Evolutionary conservation across 176 grass and related monocot genomes (phyloP), one percentile per base, ranked within the genome.

Genomic region (Rhipidocladum racemiflorum): DNA sequence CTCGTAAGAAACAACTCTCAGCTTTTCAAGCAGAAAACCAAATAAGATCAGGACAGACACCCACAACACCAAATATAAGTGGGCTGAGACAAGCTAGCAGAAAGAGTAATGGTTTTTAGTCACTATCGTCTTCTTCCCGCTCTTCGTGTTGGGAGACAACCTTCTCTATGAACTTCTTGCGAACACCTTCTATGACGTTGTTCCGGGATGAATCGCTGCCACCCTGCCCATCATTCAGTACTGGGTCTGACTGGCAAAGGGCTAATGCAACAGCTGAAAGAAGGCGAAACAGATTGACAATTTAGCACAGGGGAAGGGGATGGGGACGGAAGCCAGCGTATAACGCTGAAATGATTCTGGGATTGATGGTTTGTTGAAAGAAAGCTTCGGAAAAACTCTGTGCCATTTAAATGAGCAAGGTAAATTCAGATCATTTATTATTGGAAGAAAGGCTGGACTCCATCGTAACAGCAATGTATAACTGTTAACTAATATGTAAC

Each of bases 91-190:
- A 80, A 13, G 43, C 61, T 35, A 75, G 46, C 14, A 44, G 36
- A 77, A 11, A 27, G 9, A 2, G 6, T 27, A 77, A 23, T 72
- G 23, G 60, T 57, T 89, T 85, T 89, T 85, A 92, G 49, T 96
- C 94, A 32, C 94, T 97, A 20, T 92, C 91, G 66, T 93, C 90
- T 17, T 90, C 83, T 30, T 95, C 97, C 13, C 81, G 79, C 32
- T 88, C 83, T 85, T 95, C 91, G 80, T 90, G 93, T 75, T 91
- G 88, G 45, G 87, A 79, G 7, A 99, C 89, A 57, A 96, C 75
- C 84, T 95, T 99, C 89, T 99, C 97, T 21, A 99, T 96, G 32
- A 99, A 96, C 73, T 90, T 99, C 56, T 85, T 93, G 35, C 91
- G 92, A 73, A 99, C 91, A 12, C 91, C 91, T 80, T 94, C 89